Evolutionary conservation across 73 alveolate species (phyloP).

Genomic region (Paramecium caudatum): DNA sequence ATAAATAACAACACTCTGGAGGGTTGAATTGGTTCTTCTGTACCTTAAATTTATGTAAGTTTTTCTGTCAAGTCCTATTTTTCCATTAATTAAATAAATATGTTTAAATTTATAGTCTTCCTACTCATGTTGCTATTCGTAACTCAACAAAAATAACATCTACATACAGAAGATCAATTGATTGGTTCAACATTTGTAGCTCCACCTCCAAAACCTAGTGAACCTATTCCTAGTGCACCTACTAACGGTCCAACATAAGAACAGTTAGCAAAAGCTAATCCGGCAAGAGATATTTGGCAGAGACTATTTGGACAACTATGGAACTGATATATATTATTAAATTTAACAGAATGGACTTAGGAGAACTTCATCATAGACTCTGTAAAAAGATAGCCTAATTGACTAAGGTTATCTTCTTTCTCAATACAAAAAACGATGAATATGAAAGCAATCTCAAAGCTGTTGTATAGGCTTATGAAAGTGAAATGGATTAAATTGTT

Average conservation of each 20-base stretch:
- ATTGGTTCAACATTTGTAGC: no score
- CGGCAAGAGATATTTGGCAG: not conserved
- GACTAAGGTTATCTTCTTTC: conserved; percentile 95
- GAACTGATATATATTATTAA: conserved; percentile 1
- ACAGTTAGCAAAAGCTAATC: not conserved
- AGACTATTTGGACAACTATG: conserved; percentile 15
- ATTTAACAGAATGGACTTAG: conserved; percentile 57
- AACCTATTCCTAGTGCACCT: no score
- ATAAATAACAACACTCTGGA: conserved; percentile 31
- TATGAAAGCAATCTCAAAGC: conserved; percentile 78
- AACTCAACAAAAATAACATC: no score
- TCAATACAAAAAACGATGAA: conserved; percentile 95
- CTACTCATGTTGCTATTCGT: no score
- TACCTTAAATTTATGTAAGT: no score
- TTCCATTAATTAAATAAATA: no score
- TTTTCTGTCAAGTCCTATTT: no score
- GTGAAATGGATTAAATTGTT: conserved; percentile 90
- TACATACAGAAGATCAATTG: no score
- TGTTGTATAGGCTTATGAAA: conserved; percentile 89
- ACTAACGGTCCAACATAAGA: not conserved
- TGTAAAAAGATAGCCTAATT: conserved; percentile 91
- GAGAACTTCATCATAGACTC: conserved; percentile 72
- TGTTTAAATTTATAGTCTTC: no score
- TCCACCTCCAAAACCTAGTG: no score
- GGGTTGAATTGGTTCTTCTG: not conserved